These are phyloP conservation scores for Leccinum griseonigrum DNA, from an alignment of 1,284 basidiomycete genomes.

Conservation along the genomic window DNA sequence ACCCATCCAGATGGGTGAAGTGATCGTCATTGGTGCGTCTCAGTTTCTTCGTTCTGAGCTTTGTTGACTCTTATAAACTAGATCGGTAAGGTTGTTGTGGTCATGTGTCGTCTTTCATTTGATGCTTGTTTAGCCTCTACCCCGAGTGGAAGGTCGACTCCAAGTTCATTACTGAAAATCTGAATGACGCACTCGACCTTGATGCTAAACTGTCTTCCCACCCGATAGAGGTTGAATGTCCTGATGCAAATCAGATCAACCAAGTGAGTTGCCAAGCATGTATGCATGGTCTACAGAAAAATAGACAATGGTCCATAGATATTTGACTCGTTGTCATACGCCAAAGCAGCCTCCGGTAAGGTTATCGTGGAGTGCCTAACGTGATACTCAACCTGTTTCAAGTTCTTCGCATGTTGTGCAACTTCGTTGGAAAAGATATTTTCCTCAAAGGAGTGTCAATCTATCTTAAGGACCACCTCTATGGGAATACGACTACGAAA, in stretches of 20 bases:
- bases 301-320: conserved; percentile 46
- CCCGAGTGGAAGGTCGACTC: conserved; percentile 78
- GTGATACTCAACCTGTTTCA: conserved; percentile 7
- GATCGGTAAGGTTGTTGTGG: conserved; percentile 41
- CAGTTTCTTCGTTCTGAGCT: neutral
- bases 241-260: conserved; percentile 84
- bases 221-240: conserved; percentile 92
- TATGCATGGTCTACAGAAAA: neutral
- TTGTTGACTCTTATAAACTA: conserved; percentile 22
- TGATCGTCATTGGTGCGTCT: conserved; percentile 76
- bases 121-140: conserved; percentile 50
- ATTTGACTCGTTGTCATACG: conserved; percentile 84
- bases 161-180: conserved; percentile 62
- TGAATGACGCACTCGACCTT: conserved; percentile 69
- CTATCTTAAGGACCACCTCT: conserved; percentile 88
- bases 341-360: conserved; percentile 80
- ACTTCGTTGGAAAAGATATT: conserved; percentile 85
- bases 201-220: conserved; percentile 93
- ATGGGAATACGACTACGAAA: conserved; percentile 81
- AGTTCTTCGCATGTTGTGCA: conserved; percentile 92
- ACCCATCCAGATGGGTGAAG: conserved; percentile 75
- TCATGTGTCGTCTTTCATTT: conserved; percentile 5
- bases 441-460: conserved; percentile 88
- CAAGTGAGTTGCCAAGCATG: conserved; percentile 46
- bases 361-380: neutral